Base-by-base conservation (phyloP, 768 basidiomycete genomes). In the Lactarius psammicola region DNA sequence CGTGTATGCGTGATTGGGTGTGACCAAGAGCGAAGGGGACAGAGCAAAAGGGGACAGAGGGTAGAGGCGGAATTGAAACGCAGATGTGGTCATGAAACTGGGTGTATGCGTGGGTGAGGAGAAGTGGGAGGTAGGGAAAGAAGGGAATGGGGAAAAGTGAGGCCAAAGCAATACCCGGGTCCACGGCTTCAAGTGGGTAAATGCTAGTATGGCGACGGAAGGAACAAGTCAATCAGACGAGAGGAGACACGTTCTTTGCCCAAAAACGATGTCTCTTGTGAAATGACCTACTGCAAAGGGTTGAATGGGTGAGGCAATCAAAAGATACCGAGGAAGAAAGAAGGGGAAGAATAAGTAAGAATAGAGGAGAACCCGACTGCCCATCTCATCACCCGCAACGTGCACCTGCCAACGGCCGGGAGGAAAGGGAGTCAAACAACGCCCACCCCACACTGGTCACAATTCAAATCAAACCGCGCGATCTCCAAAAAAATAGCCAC, bases 201-300 rank as follows among this genome's bases (percentile, higher is more conserved):
- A 49, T 13, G 46, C 46, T 26, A 23, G 46, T 23, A 49, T 26
- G 26, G 49, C 26, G n/a, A 51, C 49, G 49, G 49, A 51, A 51
- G 49, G 49, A 51, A 51, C 49, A 26, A 51, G 49, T 51, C 49
- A 51, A 51, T 51, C 49, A 51, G 49, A 51, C 4, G 49, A 51
- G 26, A 51, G 4, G 11, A 51, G 23, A 51, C 49, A 51, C 49
- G 49, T 51, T 51, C 26, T 28, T 51, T 13, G 26, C 49, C 26
- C 49, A 17, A 51, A n/a, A 28, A 26, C 49, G 26, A 26, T 26
- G 13, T 51, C 49, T 26, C 49, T 26, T 51, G 49, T 51, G 49
- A 51, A 51, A 26, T 51, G 49, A 26, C 23, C 26, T 1, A 38
- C 36, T 13, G 36, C 15, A 49, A 26, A 26, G 23, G 23, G n/a